Base-by-base conservation (phyloP, 192 early-diverging fungal species). In the Helicostylum pulchrum region DNA sequence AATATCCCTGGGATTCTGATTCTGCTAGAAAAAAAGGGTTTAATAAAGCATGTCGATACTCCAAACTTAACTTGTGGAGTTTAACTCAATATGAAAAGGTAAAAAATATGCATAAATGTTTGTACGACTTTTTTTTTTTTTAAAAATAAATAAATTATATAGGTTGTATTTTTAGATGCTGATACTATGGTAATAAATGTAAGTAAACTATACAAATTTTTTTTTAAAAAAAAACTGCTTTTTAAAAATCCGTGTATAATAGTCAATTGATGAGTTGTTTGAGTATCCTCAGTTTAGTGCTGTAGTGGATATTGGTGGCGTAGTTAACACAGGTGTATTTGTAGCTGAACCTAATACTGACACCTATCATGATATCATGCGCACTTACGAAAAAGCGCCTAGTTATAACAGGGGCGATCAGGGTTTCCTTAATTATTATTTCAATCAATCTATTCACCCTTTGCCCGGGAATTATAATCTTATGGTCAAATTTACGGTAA, bases 401-500 rank as follows among this genome's bases (percentile, higher is more conserved):
- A 57, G 39, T 21, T 73, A 71, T 7, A 71, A 71, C 68, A 49
- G 32, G 14, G 70, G 70, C 20, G 70, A 73, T 39, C 70, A 71
- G 65, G 70, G 70, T 17, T 71, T 71, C 23, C 56, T 71, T 10
- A 71, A 73, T 51, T 71, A 66, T 17, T 71, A 71, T 61, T 73
- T 71, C 71, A 72, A 53, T 45, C 34, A 43, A 30, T 23, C 70
- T 17, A 60, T 62, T 15, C n/a, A 44, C n/a, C 42, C 55, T 23
- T 51, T 71, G 31, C 68, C 70, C 8, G 64, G 66, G 26, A 61
- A 42, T 11, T 71, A 71, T 71, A 71, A 71, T 32, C 48, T 68
- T 7, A 66, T 71, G 66, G 59, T 49, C 68, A 71, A 71, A 32
- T 52, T 57, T 49, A 60, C 39, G 9, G 65, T 67, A 49, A 31